Evolutionary conservation across 2,329 filamentous ascomycete species (phyloP), one percentile per base, ranked within the genome.

Genomic region (Microdochium paspali): DNA sequence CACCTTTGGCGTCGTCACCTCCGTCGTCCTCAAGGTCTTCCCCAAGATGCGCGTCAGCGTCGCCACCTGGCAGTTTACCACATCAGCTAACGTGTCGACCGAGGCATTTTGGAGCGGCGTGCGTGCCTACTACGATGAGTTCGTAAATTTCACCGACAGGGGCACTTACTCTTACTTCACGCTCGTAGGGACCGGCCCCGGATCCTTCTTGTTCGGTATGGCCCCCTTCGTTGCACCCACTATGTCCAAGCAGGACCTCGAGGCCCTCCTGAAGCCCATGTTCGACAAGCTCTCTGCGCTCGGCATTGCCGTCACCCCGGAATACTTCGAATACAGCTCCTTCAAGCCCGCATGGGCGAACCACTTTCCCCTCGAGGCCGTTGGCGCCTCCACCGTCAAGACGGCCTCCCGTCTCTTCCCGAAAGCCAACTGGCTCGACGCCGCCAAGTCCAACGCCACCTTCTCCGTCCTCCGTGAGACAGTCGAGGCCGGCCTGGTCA

Each of bases 1-100:
- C 44, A 72, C 67, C 3, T 74, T 66, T 48, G 71, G 69, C 2
- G 64, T 73, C 3, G 69, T 72, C 6, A 56, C 64, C 23, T 69
- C 65, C 2, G 55, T 66, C 46, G 61, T 61, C 2, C 60, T 68
- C 30, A 61, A 60, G 9, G 61, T 62, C 3, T 64, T 66, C 45
- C 60, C 54, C 5, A 59, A 59, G 24, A 57, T 63, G 25, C 56
- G 57, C 23, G 64, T 65, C 4, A 61, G 59, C 1, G 61, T 68
- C 5, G 59, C 60, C 48, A 60, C 56, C 35, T 40, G 35, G 35
- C 35, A 40, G 28, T 56, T 63, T 28, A 64, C 66, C 3, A 57
- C 66, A 24, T 66, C 45, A 49, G 47, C 53, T 5, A 56, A n/a
- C 24, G 56, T 57, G n/a, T 61, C 62, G 23, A 46, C 26, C 25